A percentile compares a stretch with the other conserved stretches of the same genome.
Evolutionary conservation across 768 basidiomycete genomes (phyloP).

Genomic region (Infundibulicybe gibba): DNA sequence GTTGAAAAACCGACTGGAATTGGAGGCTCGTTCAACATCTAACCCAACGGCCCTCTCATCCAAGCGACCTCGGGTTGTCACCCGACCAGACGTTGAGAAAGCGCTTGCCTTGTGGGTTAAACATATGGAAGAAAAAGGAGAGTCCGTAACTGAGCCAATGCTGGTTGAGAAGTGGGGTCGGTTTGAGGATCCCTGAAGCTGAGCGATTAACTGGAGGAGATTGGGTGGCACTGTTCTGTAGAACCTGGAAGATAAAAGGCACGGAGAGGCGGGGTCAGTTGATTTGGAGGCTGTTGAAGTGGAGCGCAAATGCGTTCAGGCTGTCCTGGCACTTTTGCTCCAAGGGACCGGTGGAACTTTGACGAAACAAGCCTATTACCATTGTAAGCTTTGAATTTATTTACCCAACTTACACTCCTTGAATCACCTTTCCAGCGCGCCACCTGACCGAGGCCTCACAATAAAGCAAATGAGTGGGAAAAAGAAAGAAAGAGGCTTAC

Average conservation of each 20-base stretch:
- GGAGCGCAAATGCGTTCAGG: constrained; percentile 7
- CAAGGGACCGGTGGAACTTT: constrained; percentile 21
- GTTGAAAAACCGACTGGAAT: constrained; percentile 4
- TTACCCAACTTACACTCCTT: no score
- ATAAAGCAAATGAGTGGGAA: constrained; percentile 26
- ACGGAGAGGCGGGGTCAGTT: no score
- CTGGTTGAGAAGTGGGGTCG: constrained; percentile 14
- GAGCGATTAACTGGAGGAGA: constrained; percentile 14
- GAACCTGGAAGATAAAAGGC: constrained; percentile 4
- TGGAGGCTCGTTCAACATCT: constrained; percentile 5
- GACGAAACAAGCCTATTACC: neutral
- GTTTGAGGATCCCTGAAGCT: constrained; percentile 25
- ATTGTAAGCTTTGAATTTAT: no score
- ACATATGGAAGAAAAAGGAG: constrained; percentile 20
- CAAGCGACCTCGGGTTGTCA: constrained; percentile 25
- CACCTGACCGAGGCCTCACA: constrained; percentile 26
- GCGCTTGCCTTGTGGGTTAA: constrained; percentile 27
- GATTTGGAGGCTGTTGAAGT: no score
- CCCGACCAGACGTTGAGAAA: constrained; percentile 27
- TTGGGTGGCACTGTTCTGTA: constrained; percentile 19
- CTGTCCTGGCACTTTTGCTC: constrained; percentile 14
- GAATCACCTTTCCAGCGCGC: constrained; percentile 10
- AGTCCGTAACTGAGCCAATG: constrained; percentile 20
- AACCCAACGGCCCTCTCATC: constrained; percentile 21
- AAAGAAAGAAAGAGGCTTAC: constrained; percentile 24